Evolutionary conservation across 805 yeast genomes (phyloP), one percentile per base, ranked within the genome.

Genomic region (Kuraishia cidri): DNA sequence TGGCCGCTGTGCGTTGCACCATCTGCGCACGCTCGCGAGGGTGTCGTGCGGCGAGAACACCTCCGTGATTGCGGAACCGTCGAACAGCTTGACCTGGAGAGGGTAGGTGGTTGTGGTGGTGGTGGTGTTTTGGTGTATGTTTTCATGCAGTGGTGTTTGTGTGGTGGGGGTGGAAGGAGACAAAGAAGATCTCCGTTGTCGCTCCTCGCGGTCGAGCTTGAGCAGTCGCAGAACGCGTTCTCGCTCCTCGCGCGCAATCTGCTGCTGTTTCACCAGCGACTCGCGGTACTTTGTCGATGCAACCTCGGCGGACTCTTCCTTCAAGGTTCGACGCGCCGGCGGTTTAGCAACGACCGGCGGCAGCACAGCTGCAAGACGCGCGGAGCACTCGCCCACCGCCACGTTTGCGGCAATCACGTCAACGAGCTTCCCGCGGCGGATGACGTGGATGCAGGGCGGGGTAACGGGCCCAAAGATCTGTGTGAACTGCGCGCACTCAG

Each of bases 61-160:
- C 30, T 72, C 65, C 34, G 64, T 68, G 3, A 79, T 36, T 1
- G 80, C 60, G 9, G 62, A 58, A 0, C 94, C 90, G 52, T 84
- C 81, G 30, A 84, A 65, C 24, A 81, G 58, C 42, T 82, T 72
- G 9, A 85, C 27, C 32, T 58, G 64, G 16, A 58, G 37, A 2
- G 36, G 61, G n/a, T 73, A 67, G 9, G 79, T 53, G 0, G 63
- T 51, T 40, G 84, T 41, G 10, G 32, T 50, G 23, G 42, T 42
- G 16, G 47, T 32, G 20, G 36, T 28, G 30, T 45, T 45, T n/a
- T n/a, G n/a, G 26, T 39, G 50, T 7, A 47, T n/a, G 26, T 42
- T 43, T 41, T 40, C 59, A 37, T 35, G 46, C 19, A 36, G 31
- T 40, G 41, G 34, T 32, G 22, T 27, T 15, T 15, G 12, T 5